Base-by-base conservation (phyloP, 805 yeast genomes). In the Wickerhamiella hasegawae region DNA sequence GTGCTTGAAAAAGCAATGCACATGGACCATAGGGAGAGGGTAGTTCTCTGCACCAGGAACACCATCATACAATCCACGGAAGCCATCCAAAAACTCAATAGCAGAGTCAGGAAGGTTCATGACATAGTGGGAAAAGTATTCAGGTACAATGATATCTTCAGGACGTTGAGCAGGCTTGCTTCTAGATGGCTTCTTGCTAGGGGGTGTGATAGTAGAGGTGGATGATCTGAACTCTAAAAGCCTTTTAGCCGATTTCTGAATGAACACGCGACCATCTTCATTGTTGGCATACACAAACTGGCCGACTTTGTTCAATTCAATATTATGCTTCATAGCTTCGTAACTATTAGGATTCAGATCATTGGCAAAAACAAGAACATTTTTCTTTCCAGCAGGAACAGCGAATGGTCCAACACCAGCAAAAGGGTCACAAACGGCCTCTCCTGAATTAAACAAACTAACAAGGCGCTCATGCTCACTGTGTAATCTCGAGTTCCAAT, bases 321-420 rank as follows among this genome's bases (percentile, higher is more conserved):
- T 69, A 47, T 90, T 90, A 21, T 66, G 66, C 26, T 59, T 53
- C 59, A 90, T 65, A 48, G 79, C 77, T 44, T 71, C 70, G 56
- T 60, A 80, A 39, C 93, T 76, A 40, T 77, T 80, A 0, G 96
- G 97, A 50, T 90, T 90, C 53, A 90, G 63, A 54, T 90, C 99
- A 53, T 85, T 90, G 9, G 96, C 95, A 46, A 90, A 63, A 0
- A 82, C 93, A 35, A 85, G 53, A 9, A 75, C 78, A 12, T 69
- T 68, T 41, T 77, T 81, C 54, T 78, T 83, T 11, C 85, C 97
- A 1, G 96, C 94, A 0, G 99, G 99, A 1, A 90, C 72, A 1
- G 93, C 87, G 61, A 92, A 90, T 4, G 99, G 99, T 0, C 99
- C 99, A 2, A 90, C 97, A 32, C 99, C 99, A 1, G 95, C 97